phyloP scores from a whole-genome alignment of 306 rosid genomes.

The Dalbergia cultrata region DNA sequence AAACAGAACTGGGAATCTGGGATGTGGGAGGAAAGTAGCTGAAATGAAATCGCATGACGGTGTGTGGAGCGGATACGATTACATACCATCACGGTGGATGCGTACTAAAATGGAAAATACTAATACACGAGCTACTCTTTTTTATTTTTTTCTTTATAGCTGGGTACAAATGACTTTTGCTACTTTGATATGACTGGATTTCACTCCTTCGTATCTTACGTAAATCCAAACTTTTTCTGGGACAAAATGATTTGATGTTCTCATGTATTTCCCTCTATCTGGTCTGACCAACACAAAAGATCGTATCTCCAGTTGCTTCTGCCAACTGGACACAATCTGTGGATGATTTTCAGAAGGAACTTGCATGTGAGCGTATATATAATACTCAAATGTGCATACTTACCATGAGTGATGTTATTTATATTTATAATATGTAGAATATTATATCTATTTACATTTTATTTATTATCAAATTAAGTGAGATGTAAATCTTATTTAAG shows the following conservation, averaged over 20 bases:
- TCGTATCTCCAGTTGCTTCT: conserved; percentile 31
- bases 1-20: background rate
- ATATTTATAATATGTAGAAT: no score
- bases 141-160: background rate
- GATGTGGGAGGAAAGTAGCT: background rate
- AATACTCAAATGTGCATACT: no score
- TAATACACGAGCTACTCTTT: conserved; percentile 1
- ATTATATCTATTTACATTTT: no score
- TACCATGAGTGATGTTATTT: no score
- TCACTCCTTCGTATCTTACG: conserved; percentile 2
- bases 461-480: no score
- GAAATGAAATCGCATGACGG: conserved; percentile 1
- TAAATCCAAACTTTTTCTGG: conserved; percentile 39
- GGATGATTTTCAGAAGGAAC: conserved; percentile 30
- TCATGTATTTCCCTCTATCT: conserved; percentile 1
- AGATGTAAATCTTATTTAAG: no score
- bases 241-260: conserved; percentile 38
- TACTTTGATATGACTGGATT: conserved; percentile 36
- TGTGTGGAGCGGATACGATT: background rate
- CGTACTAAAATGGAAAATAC: conserved; percentile 4
- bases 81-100: background rate
- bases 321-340: conserved; percentile 29
- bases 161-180: conserved; percentile 15
- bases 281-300: background rate
- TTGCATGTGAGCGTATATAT: background rate